Evolutionary conservation across 2,329 filamentous ascomycete species (phyloP).

Genomic region (Stagonosporopsis vannaccii): DNA sequence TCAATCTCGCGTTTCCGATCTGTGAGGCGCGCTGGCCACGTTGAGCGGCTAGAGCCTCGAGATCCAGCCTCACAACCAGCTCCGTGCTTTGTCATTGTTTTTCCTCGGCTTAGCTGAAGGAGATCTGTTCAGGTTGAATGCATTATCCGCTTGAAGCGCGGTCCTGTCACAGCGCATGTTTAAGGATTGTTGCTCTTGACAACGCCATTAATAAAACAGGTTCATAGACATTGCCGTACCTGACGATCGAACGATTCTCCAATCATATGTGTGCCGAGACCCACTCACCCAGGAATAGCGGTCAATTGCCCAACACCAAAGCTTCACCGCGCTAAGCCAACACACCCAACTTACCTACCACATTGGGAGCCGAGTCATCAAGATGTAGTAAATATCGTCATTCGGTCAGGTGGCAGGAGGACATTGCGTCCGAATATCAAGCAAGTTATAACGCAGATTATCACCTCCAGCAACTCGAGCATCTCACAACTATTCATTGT

Average conservation of each 20-base stretch:
- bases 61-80: conserved; percentile 2
- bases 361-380: conserved; percentile 10
- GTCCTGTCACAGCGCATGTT: background rate
- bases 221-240: conserved; percentile 6
- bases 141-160: background rate
- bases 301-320: conserved; percentile 19
- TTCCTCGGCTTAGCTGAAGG: background rate
- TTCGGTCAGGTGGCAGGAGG: conserved; percentile 1
- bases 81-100: conserved; percentile 2
- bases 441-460: conserved; percentile 3
- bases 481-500: conserved; percentile 2
- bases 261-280: conserved; percentile 9
- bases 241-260: conserved; percentile 13
- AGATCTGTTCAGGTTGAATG: background rate
- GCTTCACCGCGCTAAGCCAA: conserved; percentile 12
- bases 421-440: background rate
- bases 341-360: conserved; percentile 10
- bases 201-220: conserved; percentile 5
- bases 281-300: conserved; percentile 16
- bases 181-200: conserved; percentile 4
- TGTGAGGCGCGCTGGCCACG: conserved; percentile 16
- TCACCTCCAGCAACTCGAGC: background rate
- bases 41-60: background rate
- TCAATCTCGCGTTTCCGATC: conserved; percentile 16
- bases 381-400: conserved; percentile 6